These are phyloP conservation scores for Rhynchospora breviuscula DNA, from an alignment of 176 grass and related monocot genomes.

Conservation along the genomic window DNA sequence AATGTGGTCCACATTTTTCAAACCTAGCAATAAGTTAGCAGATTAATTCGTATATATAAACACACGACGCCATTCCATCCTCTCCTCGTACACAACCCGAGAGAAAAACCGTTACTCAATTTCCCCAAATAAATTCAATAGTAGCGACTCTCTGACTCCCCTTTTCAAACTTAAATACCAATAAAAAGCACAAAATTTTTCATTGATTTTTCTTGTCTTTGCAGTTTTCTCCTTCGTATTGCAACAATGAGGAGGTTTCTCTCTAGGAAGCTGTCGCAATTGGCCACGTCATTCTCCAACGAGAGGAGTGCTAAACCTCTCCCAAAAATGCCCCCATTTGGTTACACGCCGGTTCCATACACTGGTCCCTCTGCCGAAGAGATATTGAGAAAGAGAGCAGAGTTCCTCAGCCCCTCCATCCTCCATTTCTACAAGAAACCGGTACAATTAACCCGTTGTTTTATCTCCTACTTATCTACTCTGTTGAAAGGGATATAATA, in stretches of 20 bases:
- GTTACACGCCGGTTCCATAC: slow-evolving; percentile 65
- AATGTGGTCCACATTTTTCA: not conserved
- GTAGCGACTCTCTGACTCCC: not conserved
- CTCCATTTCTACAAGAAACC: slow-evolving; percentile 86
- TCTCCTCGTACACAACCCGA: not conserved
- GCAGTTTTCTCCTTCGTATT: not conserved
- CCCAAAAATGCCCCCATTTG: slow-evolving; percentile 64
- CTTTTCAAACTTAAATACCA: not conserved
- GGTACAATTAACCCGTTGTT: slow-evolving; percentile 24
- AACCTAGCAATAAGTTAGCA: not conserved
- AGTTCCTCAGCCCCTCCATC: slow-evolving; percentile 94
- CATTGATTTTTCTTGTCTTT: not conserved
- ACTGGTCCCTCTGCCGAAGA: slow-evolving; percentile 59
- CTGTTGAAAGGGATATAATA: not conserved
- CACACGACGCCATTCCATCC: not conserved
- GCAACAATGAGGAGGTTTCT: slow-evolving; percentile 36
- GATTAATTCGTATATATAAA: slow-evolving; percentile 3
- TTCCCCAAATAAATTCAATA: slow-evolving; percentile 5
- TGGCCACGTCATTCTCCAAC: slow-evolving; percentile 17
- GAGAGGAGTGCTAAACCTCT: slow-evolving; percentile 5
- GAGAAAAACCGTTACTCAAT: not conserved
- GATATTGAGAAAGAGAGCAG: slow-evolving; percentile 60
- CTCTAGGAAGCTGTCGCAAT: slow-evolving; percentile 35
- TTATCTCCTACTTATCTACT: not conserved
- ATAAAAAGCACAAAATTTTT: slow-evolving; percentile 1